Conservation (phyloP, 129 eudicot species). For the Flaveria robusta region DNA sequence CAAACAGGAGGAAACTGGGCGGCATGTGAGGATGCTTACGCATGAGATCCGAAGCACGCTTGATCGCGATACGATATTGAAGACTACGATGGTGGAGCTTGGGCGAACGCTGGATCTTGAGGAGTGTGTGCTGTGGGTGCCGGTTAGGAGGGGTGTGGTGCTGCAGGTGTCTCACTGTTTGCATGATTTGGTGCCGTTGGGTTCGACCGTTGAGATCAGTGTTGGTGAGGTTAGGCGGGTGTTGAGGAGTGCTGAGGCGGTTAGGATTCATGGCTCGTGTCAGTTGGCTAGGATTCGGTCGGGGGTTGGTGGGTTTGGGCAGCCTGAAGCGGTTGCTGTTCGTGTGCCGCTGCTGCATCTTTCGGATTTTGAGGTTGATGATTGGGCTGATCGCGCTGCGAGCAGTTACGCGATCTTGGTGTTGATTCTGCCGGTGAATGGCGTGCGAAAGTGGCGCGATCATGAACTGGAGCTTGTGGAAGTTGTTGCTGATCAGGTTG, state of each 20-base stretch:
- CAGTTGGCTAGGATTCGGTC: constrained; percentile 42
- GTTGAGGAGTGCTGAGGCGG: constrained; percentile 42
- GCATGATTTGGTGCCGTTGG: constrained; percentile 35
- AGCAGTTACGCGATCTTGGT: constrained; percentile 55
- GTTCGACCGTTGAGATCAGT: constrained; percentile 40
- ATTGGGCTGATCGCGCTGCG: constrained; percentile 37
- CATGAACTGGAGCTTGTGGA: constrained; percentile 54
- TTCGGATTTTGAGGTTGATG: constrained; percentile 36
- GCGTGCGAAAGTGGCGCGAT: constrained; percentile 49
- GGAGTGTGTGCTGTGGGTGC: constrained; percentile 67
- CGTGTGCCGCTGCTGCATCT: constrained; percentile 49
- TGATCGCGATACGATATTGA: constrained; percentile 53
- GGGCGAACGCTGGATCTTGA: constrained; percentile 56
- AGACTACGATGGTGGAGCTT: constrained; percentile 53
- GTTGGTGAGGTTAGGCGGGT: constrained; percentile 41
- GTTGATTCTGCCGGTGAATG: constrained; percentile 44
- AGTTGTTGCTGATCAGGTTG: constrained; percentile 56
- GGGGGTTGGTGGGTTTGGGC: constrained; percentile 22
- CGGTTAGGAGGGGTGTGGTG: constrained; percentile 40
- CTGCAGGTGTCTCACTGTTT: constrained; percentile 47
- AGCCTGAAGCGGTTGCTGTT: constrained; percentile 45
- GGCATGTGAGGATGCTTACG: constrained; percentile 58
- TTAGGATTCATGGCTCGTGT: constrained; percentile 36
- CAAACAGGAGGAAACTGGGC: constrained; percentile 50
- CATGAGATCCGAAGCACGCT: constrained; percentile 65